Evolutionary conservation across 176 grass and related monocot species (phyloP), one percentile per base, ranked within the genome.

Genomic region (Eragrostis nindensis): DNA sequence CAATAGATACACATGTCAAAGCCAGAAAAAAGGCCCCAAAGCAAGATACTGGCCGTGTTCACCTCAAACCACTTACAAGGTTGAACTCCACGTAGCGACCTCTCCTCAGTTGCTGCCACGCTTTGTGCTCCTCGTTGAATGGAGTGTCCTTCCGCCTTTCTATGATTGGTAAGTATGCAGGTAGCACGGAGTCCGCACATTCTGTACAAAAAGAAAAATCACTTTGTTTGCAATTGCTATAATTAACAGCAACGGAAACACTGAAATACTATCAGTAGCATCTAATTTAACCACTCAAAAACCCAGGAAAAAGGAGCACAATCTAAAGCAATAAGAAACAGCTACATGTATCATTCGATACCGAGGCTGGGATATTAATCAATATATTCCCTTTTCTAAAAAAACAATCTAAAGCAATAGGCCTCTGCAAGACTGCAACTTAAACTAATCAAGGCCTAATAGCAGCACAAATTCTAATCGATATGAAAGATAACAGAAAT

Each of bases 41-140:
- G 50, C 7, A 60, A 69, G 21, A 86, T 8, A 55, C 7, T 21
- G 15, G 13, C 6, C 77, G 30, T 57, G 10, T 47, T 70, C 8
- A 11, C 5, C n/a, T 56, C 86, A 44, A 64, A 54, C 47, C 47
- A 67, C 85, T 85, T 82, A 99, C 96, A 76, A 99, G 90, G 87
- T 99, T 99, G 73, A 99, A 99, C 86, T 99, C 97, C 25, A 99
- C 93, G 1, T 99, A 99, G 39, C 97, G 92, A 57, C 97, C 97
- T 85, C 97, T 93, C 71, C 97, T 67, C 74, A 96, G 45, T 70
- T 99, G 97, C 45, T 99, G 97, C 97, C 97, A 99, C 59, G 86
- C 89, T 85, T 99, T 93, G 84, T 99, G 88, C 48, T 93, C 90
- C 79, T 99, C 92, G 1, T 55, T 96, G 29, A 93, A 99, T 80